Conservation (phyloP, 2,329 filamentous ascomycete species). For the Periglandula ipomoeae region DNA sequence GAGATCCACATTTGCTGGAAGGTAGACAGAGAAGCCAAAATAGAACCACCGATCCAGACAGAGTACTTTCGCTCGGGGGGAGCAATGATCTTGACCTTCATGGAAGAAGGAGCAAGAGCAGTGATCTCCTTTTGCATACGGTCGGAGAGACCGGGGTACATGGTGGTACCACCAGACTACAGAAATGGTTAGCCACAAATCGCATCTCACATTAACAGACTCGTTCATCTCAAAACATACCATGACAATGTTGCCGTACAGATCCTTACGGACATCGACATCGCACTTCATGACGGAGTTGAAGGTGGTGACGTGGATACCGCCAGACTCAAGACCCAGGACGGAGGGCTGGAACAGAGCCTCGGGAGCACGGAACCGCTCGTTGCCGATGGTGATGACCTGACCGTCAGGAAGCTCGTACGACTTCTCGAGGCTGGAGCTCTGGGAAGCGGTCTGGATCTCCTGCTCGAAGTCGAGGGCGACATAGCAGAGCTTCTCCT, state of each 20-base stretch:
- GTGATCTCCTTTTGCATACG: constrained; percentile 99
- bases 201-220: neutral
- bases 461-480: constrained; percentile 99
- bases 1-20: constrained; percentile 99
- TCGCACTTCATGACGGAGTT: constrained; percentile 99
- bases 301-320: constrained; percentile 99
- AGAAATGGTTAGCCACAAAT: constrained; percentile 14
- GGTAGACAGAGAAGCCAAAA: constrained; percentile 96
- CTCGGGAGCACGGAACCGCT: constrained; percentile 99
- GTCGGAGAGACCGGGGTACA: constrained; percentile 99
- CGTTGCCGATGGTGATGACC: constrained; percentile 99
- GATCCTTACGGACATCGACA: constrained; percentile 99
- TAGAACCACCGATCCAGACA: constrained; percentile 99
- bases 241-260: constrained; percentile 99
- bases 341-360: constrained; percentile 99
- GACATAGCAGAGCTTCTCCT: constrained; percentile 99
- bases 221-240: constrained; percentile 43
- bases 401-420: constrained; percentile 99
- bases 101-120: constrained; percentile 95
- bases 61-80: constrained; percentile 99
- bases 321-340: constrained; percentile 94
- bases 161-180: constrained; percentile 99
- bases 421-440: constrained; percentile 98
- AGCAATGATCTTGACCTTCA: constrained; percentile 99
- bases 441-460: constrained; percentile 99